Base-by-base conservation (phyloP, 139 green algal species). In the Astrephomene gubernaculifera region DNA sequence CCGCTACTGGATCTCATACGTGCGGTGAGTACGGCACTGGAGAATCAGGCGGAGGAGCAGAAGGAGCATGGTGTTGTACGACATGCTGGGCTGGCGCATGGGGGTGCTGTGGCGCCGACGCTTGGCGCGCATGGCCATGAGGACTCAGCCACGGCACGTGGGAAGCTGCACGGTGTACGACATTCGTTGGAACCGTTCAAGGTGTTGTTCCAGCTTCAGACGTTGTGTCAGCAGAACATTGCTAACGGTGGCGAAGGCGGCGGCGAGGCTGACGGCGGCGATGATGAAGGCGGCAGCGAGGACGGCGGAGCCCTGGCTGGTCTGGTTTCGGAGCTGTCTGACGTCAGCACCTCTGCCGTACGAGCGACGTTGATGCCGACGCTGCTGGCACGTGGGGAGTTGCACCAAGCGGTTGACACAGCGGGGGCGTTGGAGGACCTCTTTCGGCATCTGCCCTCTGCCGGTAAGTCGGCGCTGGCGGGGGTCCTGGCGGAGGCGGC, bases 401-500 rank as follows among this genome's bases (percentile, higher is more conserved):
- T 83, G 39, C 76, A 83, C 41, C 76, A 72, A 41, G 76, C 76
- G 4, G 76, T 83, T 3, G 76, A 83, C n/a, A 83, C 76, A 31
- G 76, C 76, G 27, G 76, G 60, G 4, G 76, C 76, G 17, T 60
- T 83, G 76, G 76, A 83, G 60, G 76, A 83, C 39, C 61, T 83
- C 7, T 83, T 73, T 60, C 57, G 57, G 8, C 76, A 72, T 29
- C 61, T 83, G 57, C 76, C 76, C 38, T 1, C 61, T 17, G 60
- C 60, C 17, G 76, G 76, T 0, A 57, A 83, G 76, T n/a, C 60
- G 31, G 76, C 76, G 39, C 60, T 83, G 60, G 76, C 76, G 29
- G 41, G 60, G 5, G 76, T 83, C 14, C 76, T 83, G 60, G 76
- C 76, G 60, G 76, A 72, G 35, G 76, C 76, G 60, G 76, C 76